Percentiles rank a stretch among this genome's conserved stretches.
phyloP scores from a whole-genome alignment of 2,329 filamentous ascomycete species.

The Neonectria neomacrospora region DNA sequence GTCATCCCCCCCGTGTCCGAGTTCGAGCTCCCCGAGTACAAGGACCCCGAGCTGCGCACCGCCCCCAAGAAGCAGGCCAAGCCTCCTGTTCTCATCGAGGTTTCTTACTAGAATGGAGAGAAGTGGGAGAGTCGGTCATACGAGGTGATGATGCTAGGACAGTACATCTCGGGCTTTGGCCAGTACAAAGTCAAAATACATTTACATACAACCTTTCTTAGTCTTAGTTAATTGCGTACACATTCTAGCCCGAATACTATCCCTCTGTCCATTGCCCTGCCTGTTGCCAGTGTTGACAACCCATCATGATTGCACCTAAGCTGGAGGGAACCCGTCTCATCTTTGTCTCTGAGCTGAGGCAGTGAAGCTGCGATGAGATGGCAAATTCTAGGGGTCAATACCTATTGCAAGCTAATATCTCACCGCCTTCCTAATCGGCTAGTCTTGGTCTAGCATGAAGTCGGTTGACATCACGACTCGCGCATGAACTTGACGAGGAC shows the following conservation, averaged over 20 bases:
- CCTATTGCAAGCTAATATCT: too few relatives aligned
- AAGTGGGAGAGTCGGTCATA: background rate
- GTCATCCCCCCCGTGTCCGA: constrained; percentile 25
- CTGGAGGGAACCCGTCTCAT: too few relatives aligned
- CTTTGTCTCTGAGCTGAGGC: too few relatives aligned
- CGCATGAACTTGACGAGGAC: background rate
- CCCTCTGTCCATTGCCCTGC: background rate
- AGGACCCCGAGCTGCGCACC: background rate
- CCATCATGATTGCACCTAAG: too few relatives aligned
- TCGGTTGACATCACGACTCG: background rate
- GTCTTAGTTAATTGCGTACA: background rate
- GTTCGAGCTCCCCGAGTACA: background rate
- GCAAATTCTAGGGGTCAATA: too few relatives aligned
- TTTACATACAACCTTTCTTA: background rate
- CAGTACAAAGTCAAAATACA: background rate
- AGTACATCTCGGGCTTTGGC: background rate
- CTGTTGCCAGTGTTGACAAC: too few relatives aligned
- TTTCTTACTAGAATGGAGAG: background rate
- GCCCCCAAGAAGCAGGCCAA: background rate
- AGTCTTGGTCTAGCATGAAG: too few relatives aligned
- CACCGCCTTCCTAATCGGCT: too few relatives aligned
- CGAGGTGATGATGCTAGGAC: background rate
- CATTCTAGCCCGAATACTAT: background rate
- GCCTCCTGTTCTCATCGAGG: background rate
- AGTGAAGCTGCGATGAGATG: too few relatives aligned